phyloP scores from a whole-genome alignment of 73 alveolate genomes.

The Effrenium voratum region DNA sequence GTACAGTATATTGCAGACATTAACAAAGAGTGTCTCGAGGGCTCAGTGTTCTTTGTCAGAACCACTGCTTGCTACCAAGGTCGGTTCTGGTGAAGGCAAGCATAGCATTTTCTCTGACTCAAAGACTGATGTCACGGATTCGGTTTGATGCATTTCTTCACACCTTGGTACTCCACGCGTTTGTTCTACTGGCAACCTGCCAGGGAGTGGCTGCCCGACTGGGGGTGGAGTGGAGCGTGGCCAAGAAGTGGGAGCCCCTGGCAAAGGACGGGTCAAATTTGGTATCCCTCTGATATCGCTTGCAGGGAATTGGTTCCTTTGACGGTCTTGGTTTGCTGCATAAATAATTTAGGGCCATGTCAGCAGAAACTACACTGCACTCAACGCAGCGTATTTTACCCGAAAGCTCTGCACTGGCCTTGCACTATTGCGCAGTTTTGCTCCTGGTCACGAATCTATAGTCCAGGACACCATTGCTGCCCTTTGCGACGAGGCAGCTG shows the following conservation, averaged over 20 bases:
- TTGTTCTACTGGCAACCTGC: background rate
- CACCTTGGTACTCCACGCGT: background rate
- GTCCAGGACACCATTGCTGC: conserved; percentile 65
- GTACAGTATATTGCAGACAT: no score
- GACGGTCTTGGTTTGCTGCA: no score
- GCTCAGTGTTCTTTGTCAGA: no score
- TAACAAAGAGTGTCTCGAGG: no score
- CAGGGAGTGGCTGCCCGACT: conserved; percentile 80
- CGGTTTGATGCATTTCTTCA: background rate
- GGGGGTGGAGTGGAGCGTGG: conserved; percentile 84
- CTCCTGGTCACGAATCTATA: no score
- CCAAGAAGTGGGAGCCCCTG: conserved; percentile 86
- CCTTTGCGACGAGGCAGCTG: conserved; percentile 35
- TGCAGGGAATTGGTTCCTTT: no score
- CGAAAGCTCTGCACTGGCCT: no score
- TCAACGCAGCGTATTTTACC: no score
- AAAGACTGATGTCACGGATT: background rate
- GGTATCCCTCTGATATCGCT: no score
- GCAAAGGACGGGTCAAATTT: conserved; percentile 29
- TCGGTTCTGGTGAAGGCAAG: conserved; percentile 71
- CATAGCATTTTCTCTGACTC: background rate
- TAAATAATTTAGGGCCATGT: no score
- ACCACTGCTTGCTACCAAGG: background rate
- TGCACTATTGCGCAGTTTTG: no score
- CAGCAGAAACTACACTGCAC: no score